A percentile compares a stretch with the other conserved stretches of the same genome.
phyloP scores from a whole-genome alignment of 495 filamentous ascomycete genomes.

The Podospora pseudocomata region DNA sequence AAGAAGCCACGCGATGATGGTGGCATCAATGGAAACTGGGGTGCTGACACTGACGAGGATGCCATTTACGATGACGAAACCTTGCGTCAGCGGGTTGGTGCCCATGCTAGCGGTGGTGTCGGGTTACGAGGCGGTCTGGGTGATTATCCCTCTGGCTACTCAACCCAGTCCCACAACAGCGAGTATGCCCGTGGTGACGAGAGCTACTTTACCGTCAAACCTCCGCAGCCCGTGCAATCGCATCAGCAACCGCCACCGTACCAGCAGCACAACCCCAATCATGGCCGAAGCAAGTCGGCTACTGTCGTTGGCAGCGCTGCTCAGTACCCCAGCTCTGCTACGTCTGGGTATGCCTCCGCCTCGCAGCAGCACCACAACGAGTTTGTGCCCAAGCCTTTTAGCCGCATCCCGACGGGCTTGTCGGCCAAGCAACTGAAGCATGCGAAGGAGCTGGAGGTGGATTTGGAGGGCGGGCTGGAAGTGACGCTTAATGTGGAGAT shows the following conservation, averaged over 20 bases:
- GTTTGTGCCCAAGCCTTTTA: constrained; percentile 51
- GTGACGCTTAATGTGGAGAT: constrained; percentile 85
- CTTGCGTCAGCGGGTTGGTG: constrained; percentile 1
- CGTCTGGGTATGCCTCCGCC: background rate
- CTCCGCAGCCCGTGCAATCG: constrained; percentile 20
- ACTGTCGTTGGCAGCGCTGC: constrained; percentile 20
- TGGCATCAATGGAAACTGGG: constrained; percentile 52
- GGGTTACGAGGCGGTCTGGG: constrained; percentile 37
- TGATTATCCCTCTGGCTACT: constrained; percentile 25
- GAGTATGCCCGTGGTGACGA: constrained; percentile 46
- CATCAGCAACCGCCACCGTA: constrained; percentile 5
- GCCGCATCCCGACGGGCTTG: constrained; percentile 68
- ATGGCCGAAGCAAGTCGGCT: constrained; percentile 1
- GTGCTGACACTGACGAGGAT: constrained; percentile 38
- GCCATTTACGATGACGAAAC: constrained; percentile 27
- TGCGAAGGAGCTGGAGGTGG: constrained; percentile 41
- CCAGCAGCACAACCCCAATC: constrained; percentile 13
- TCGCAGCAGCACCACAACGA: background rate
- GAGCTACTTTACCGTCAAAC: constrained; percentile 38
- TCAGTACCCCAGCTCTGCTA: background rate
- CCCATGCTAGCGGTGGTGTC: constrained; percentile 16
- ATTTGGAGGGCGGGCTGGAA: constrained; percentile 76
- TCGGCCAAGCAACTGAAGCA: constrained; percentile 55
- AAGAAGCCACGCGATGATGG: constrained; percentile 40
- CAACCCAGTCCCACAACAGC: constrained; percentile 1